These are phyloP conservation scores for Sanghuangporus weigelae DNA, from an alignment of 1,284 basidiomycete genomes.

Conservation along the genomic window DNA sequence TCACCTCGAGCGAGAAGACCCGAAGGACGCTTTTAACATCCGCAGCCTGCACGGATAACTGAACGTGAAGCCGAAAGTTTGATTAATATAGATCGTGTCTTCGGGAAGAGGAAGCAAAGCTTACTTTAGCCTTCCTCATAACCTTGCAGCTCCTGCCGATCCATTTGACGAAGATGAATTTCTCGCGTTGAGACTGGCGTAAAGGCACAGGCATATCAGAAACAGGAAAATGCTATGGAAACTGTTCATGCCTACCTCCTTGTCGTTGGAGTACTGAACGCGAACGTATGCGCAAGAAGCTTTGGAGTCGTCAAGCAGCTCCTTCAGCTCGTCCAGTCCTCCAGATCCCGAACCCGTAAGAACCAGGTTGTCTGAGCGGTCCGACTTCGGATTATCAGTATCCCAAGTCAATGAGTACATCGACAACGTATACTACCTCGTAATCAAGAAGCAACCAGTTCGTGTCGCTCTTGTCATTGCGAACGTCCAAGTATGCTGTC, in stretches of 20 bases:
- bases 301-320: constrained; percentile 66
- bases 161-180: constrained; percentile 88
- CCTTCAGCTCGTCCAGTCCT: constrained; percentile 71
- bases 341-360: constrained; percentile 75
- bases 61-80: constrained; percentile 9
- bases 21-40: constrained; percentile 80
- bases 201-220: background rate
- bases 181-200: constrained; percentile 64
- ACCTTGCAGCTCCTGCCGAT: constrained; percentile 82
- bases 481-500: constrained; percentile 81
- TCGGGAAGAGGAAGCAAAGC: constrained; percentile 25
- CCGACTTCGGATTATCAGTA: constrained; percentile 37
- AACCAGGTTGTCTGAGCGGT: constrained; percentile 78
- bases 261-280: constrained; percentile 82
- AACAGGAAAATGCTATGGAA: too few relatives aligned
- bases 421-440: constrained; percentile 43
- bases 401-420: constrained; percentile 11
- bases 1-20: constrained; percentile 81
- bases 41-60: constrained; percentile 86
- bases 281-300: constrained; percentile 83
- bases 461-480: constrained; percentile 74
- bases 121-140: constrained; percentile 87
- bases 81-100: constrained; percentile 11
- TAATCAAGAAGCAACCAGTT: constrained; percentile 89
- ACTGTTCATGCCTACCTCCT: constrained; percentile 36